phyloP scores from a whole-genome alignment of 805 yeast species.

The Saccharomyces mikatae region DNA sequence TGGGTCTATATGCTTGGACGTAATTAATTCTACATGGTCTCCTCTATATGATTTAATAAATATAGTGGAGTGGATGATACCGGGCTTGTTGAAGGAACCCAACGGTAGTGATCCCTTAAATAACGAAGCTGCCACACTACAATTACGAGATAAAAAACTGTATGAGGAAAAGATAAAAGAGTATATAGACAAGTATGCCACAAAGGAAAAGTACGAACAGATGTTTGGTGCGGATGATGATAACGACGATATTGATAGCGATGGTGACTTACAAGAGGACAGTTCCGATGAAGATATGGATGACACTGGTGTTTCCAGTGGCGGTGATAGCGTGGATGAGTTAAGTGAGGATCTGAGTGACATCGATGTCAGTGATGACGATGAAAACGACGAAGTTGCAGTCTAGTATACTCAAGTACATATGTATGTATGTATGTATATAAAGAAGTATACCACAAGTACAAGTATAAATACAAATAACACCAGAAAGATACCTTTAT shows the following conservation, averaged over 20 bases:
- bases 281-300: constrained; percentile 23
- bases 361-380: constrained; percentile 25
- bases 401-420: not conserved
- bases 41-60: constrained; percentile 92
- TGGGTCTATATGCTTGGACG: constrained; percentile 93
- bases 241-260: constrained; percentile 42
- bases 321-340: constrained; percentile 8
- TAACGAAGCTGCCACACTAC: constrained; percentile 77
- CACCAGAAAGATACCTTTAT: not conserved
- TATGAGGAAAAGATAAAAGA: constrained; percentile 65
- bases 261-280: constrained; percentile 28
- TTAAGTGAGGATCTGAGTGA: constrained; percentile 24
- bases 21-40: constrained; percentile 95
- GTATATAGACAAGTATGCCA: constrained; percentile 68
- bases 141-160: constrained; percentile 55
- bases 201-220: constrained; percentile 31
- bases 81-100: constrained; percentile 85
- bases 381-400: constrained; percentile 5
- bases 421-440: not conserved
- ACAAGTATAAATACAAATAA: not conserved
- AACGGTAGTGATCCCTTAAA: constrained; percentile 92
- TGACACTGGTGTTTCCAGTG: constrained; percentile 18
- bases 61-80: constrained; percentile 86
- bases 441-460: not conserved
- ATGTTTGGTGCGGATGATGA: constrained; percentile 43